Evolutionary conservation across 2,329 filamentous ascomycete species (phyloP).

Genomic region (Juglanconis sp.): DNA sequence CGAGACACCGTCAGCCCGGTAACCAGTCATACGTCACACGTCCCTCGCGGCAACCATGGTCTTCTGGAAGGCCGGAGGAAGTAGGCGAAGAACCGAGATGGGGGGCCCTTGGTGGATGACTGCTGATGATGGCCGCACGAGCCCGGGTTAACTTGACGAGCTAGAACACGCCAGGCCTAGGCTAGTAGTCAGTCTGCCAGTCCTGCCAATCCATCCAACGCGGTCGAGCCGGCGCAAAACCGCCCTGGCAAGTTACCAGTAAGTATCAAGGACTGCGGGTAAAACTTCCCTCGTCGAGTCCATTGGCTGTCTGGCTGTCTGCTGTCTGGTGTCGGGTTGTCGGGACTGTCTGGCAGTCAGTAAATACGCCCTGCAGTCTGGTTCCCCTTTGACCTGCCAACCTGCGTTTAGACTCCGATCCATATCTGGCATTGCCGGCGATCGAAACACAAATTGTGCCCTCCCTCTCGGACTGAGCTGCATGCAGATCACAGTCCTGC

Average conservation of each 20-base stretch:
- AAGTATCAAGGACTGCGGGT: not conserved
- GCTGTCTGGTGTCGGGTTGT: no score
- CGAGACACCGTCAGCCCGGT: no score
- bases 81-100: not conserved
- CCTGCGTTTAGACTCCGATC: not conserved
- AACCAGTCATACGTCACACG: no score
- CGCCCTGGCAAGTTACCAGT: not conserved
- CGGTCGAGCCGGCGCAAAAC: no score
- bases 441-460: not conserved
- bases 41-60: no score
- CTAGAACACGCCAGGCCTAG: not conserved
- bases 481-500: constrained; percentile 1
- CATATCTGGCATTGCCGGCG: not conserved
- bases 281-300: not conserved
- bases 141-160: no score
- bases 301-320: not conserved
- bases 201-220: no score
- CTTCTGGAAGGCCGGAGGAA: not conserved
- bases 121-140: not conserved
- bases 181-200: not conserved
- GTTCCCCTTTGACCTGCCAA: not conserved
- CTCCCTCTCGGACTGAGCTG: not conserved
- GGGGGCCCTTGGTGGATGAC: not conserved
- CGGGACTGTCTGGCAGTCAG: not conserved
- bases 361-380: not conserved